Percentiles rank a stretch among this genome's conserved stretches.
Conservation (phyloP, 2,329 filamentous ascomycete species). For the Alternaria viburni region DNA sequence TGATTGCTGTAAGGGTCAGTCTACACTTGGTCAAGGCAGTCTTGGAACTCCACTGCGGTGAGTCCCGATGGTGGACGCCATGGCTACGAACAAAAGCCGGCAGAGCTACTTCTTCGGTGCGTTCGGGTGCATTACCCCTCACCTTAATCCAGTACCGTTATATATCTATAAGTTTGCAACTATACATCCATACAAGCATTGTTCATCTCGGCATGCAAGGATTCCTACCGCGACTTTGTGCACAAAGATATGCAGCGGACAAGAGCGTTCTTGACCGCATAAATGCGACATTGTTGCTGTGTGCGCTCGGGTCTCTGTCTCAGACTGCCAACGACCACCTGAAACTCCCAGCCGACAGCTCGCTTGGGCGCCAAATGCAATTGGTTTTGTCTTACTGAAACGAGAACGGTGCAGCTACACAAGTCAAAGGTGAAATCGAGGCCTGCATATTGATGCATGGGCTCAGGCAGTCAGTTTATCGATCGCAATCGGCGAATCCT, state of each 20-base stretch:
- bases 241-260: background rate
- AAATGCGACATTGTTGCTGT: background rate
- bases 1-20: background rate
- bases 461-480: background rate
- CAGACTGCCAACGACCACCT: background rate
- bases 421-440: constrained; percentile 4
- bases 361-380: background rate
- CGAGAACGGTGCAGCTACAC: background rate
- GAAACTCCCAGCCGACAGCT: background rate
- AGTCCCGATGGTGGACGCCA: constrained; percentile 1
- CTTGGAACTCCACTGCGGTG: constrained; percentile 6
- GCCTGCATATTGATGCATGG: constrained; percentile 1
- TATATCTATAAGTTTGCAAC: constrained; percentile 1
- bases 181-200: background rate
- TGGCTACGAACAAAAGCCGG: constrained; percentile 6
- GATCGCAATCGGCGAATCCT: background rate
- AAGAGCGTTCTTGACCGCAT: background rate
- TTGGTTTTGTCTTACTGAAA: background rate
- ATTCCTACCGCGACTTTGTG: background rate
- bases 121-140: constrained; percentile 13
- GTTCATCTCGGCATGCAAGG: background rate
- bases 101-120: constrained; percentile 8
- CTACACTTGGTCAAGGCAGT: background rate
- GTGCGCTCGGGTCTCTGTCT: background rate
- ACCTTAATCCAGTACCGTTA: constrained; percentile 10